Base-by-base conservation (phyloP, 345 rosid genomes). In the Salix udensis region DNA sequence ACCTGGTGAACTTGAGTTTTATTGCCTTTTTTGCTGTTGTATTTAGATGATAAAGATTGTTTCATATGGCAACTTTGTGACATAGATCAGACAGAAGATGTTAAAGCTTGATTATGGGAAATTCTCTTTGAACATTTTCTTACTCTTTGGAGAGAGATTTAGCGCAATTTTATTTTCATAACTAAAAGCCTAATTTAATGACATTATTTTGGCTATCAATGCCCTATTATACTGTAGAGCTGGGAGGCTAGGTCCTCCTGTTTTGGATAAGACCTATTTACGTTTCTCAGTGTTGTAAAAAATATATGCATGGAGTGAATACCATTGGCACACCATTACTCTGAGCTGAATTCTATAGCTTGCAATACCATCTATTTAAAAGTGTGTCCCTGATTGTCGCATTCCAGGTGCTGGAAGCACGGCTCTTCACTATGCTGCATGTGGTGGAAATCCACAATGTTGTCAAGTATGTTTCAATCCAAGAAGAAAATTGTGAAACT, bases 401-500 rank as follows among this genome's bases (percentile, higher is more conserved):
- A 65, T 75, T 88, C 70, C 88, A 95, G 97, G 99, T 74, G 91
- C 99, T 37, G 98, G 97, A 80, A 96, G 99, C 88, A 87, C 96
- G 24, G 79, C 97, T 65, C 94, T 96, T 24, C 99, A 96, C 80
- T 96, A 96, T 79, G 99, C 97, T 83, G 96, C 99, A 34, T 96
- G 99, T 86, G 99, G 98, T 55, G 99, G 99, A 82, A 96, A 88
- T 84, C 83, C 82, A 40, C 94, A 90, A 55, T 96, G 98, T 76
- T 96, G 98, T 79, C 93, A 93, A 89, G 99, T 95, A 87, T 46
- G 81, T 76, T 74, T 71, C 37, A 23, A 48, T 75, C 60, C 77
- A 64, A 68, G 30, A 64, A 68, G 30, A 65, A 74, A 40, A 67
- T 60, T 13, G 39, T 75, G 19, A 46, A 72, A 31, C 55, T 37